Conservation (phyloP, 2,329 filamentous ascomycete genomes). For the Diplodia mutila region DNA sequence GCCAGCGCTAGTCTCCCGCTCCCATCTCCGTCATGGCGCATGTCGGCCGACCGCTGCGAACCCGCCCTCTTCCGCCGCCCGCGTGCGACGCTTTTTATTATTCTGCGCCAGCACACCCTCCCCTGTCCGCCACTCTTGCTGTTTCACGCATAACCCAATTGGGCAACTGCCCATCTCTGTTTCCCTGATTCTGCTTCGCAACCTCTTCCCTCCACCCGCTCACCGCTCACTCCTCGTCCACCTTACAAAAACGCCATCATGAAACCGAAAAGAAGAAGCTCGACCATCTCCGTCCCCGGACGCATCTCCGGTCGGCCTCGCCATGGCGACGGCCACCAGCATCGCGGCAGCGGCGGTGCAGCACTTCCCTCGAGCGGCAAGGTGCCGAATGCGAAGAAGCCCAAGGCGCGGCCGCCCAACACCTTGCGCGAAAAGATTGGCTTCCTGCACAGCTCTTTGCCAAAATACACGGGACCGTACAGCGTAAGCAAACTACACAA, state of each 20-base stretch:
- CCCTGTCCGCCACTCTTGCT: not conserved
- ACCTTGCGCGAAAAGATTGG: conserved; percentile 53
- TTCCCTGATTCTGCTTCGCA: too few relatives aligned
- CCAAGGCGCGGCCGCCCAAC: conserved; percentile 52
- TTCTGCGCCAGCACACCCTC: not conserved
- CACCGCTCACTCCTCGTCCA: not conserved
- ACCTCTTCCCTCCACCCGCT: not conserved
- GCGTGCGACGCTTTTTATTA: not conserved
- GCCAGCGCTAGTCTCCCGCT: not conserved
- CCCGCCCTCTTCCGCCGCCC: not conserved
- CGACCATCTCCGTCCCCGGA: not conserved
- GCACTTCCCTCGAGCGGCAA: conserved; percentile 3
- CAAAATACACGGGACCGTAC: conserved; percentile 58
- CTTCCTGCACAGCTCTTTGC: conserved; percentile 51
- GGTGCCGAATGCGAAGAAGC: conserved; percentile 46
- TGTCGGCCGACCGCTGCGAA: not conserved
- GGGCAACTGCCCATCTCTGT: not conserved
- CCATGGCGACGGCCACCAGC: not conserved
- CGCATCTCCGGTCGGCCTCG: conserved; percentile 4
- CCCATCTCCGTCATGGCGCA: not conserved
- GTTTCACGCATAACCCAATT: not conserved
- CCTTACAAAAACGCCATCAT: not conserved
- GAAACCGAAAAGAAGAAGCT: not conserved
- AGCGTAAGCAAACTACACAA: conserved; percentile 32
- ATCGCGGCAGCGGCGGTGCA: not conserved